These are phyloP conservation scores for Boletus insuetus DNA, from an alignment of 768 basidiomycete genomes.

Conservation along the genomic window DNA sequence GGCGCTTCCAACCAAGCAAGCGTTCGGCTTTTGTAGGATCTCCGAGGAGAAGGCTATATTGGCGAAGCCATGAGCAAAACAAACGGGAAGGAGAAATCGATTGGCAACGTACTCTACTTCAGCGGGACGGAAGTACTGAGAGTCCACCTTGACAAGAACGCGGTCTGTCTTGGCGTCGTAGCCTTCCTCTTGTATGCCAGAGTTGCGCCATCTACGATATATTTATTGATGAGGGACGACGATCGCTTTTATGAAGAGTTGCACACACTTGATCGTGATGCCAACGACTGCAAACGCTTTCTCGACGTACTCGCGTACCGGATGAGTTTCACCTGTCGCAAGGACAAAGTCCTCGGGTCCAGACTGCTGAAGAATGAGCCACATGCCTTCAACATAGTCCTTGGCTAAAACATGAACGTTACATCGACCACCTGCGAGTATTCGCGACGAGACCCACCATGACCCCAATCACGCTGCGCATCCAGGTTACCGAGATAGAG, in stretches of 20 bases:
- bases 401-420: slow-evolving; percentile 46
- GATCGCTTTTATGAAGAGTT: neutral
- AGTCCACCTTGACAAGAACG: slow-evolving; percentile 80
- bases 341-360: slow-evolving; percentile 87
- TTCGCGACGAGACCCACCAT: slow-evolving; percentile 52
- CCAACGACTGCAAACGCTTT: slow-evolving; percentile 75
- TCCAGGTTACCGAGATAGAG: slow-evolving; percentile 94
- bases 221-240: slow-evolving; percentile 1
- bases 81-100: neutral
- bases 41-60: slow-evolving; percentile 71
- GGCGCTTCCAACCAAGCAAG: slow-evolving; percentile 86
- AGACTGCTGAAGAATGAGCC: slow-evolving; percentile 91
- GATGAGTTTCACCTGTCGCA: slow-evolving; percentile 94
- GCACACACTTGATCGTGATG: slow-evolving; percentile 58
- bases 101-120: slow-evolving; percentile 79
- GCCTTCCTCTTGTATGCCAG: slow-evolving; percentile 75
- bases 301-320: slow-evolving; percentile 89
- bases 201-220: slow-evolving; percentile 68
- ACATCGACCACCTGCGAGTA: neutral
- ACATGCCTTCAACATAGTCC: slow-evolving; percentile 97
- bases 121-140: slow-evolving; percentile 89
- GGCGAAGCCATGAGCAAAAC: neutral
- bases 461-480: slow-evolving; percentile 96
- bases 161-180: slow-evolving; percentile 66
- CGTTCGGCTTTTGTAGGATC: slow-evolving; percentile 90